Evolutionary conservation across 2,329 filamentous ascomycete genomes (phyloP).

Genomic region (Madurella fahalii): DNA sequence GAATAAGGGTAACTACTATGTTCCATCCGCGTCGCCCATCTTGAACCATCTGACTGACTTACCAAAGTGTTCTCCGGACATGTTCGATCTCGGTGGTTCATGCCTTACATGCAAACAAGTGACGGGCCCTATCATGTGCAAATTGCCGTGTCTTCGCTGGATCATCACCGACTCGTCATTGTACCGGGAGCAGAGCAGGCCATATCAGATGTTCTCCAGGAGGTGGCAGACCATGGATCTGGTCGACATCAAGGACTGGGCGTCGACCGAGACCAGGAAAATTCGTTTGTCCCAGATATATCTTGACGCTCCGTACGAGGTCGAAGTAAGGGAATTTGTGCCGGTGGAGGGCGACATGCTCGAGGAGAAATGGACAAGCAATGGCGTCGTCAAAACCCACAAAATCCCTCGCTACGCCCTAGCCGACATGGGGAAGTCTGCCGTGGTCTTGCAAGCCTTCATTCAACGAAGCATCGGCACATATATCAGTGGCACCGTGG

Average conservation of each 20-base stretch:
- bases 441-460: constrained; percentile 16
- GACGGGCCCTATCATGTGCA: constrained; percentile 20
- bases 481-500: constrained; percentile 17
- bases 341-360: constrained; percentile 26
- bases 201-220: constrained; percentile 21
- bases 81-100: constrained; percentile 7
- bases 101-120: constrained; percentile 21
- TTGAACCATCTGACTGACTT: background rate
- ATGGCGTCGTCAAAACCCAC: constrained; percentile 2
- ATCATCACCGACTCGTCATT: constrained; percentile 24
- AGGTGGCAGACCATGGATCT: constrained; percentile 29
- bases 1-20: constrained; percentile 13
- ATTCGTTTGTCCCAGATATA: constrained; percentile 23
- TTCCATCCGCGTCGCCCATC: background rate
- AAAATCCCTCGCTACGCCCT: constrained; percentile 17
- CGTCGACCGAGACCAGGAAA: constrained; percentile 18
- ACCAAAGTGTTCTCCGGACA: constrained; percentile 18
- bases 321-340: constrained; percentile 25
- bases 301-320: constrained; percentile 20
- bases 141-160: constrained; percentile 29
- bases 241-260: constrained; percentile 27
- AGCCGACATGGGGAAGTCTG: constrained; percentile 18
- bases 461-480: constrained; percentile 13
- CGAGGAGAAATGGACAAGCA: constrained; percentile 18
- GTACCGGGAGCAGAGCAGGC: constrained; percentile 22